Evolutionary conservation across 2,329 filamentous ascomycete species (phyloP).

Genomic region (Aspergillus costaricaensis): DNA sequence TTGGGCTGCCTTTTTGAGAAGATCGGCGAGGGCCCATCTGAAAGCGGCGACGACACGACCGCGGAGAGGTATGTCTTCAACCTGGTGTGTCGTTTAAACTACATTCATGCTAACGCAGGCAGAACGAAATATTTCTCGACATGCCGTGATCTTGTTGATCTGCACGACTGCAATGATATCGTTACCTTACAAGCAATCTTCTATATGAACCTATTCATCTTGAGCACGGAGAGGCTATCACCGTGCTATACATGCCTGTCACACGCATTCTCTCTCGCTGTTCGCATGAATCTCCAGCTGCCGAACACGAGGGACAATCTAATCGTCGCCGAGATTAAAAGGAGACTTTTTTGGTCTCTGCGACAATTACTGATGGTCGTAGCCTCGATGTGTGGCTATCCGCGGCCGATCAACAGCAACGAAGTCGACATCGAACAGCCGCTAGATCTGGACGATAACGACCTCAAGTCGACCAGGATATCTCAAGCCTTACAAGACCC

Average conservation of each 20-base stretch:
- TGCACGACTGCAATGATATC: constrained; percentile 12
- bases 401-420: constrained; percentile 6
- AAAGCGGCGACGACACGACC: not conserved
- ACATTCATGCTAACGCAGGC: not conserved
- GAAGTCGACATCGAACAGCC: constrained; percentile 12
- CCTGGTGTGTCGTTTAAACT: too few relatives aligned
- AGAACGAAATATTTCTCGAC: constrained; percentile 12
- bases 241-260: constrained; percentile 14
- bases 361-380: constrained; percentile 10
- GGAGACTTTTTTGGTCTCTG: constrained; percentile 14
- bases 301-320: not conserved
- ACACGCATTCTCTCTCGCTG: constrained; percentile 12
- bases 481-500: not conserved
- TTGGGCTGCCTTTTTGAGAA: constrained; percentile 10
- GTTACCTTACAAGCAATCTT: constrained; percentile 16
- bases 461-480: not conserved
- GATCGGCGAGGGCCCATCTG: not conserved
- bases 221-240: constrained; percentile 6
- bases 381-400: constrained; percentile 8
- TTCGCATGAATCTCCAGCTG: constrained; percentile 17
- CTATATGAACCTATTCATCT: constrained; percentile 16
- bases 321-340: not conserved
- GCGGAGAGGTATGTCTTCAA: not conserved
- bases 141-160: constrained; percentile 7
- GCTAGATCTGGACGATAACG: not conserved